These are phyloP conservation scores for Euryodendron excelsum DNA, from an alignment of 148 eudicot genomes.

Conservation along the genomic window DNA sequence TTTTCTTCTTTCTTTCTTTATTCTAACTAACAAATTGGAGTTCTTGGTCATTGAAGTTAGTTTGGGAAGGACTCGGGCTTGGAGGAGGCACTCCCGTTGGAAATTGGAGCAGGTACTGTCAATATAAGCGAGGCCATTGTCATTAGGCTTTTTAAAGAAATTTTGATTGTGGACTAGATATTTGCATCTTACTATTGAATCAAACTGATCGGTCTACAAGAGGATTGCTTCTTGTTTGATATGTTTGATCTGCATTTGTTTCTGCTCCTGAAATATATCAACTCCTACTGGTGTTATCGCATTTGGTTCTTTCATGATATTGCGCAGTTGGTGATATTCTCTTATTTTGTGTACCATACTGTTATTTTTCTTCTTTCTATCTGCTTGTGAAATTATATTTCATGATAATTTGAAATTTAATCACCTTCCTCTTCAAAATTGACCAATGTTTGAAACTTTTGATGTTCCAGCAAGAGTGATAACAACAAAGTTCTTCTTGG, in stretches of 20 bases:
- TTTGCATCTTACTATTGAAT: not conserved
- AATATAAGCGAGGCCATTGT: not conserved
- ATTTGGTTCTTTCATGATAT: no score
- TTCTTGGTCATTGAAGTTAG: conserved; percentile 36
- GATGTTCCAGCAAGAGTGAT: conserved; percentile 38
- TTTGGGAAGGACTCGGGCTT: conserved; percentile 83
- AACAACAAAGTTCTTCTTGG: conserved; percentile 60
- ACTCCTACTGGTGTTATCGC: not conserved
- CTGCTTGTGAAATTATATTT: not conserved
- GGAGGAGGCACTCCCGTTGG: conserved; percentile 62
- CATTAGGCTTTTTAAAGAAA: not conserved
- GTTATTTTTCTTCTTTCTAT: not conserved
- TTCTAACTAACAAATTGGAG: conserved; percentile 10
- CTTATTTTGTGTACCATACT: no score
- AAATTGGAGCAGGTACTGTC: conserved; percentile 60
- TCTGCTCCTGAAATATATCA: not conserved
- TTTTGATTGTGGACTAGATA: conserved; percentile 1
- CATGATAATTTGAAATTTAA: not conserved
- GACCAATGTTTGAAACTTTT: conserved; percentile 10
- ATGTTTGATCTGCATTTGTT: not conserved
- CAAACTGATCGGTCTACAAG: conserved; percentile 1
- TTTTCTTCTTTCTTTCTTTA: not conserved
- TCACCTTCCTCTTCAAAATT: not conserved
- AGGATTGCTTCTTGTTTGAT: not conserved
- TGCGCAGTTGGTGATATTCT: no score